Conservation (phyloP, 805 yeast species). For the Ogataea corticis region DNA sequence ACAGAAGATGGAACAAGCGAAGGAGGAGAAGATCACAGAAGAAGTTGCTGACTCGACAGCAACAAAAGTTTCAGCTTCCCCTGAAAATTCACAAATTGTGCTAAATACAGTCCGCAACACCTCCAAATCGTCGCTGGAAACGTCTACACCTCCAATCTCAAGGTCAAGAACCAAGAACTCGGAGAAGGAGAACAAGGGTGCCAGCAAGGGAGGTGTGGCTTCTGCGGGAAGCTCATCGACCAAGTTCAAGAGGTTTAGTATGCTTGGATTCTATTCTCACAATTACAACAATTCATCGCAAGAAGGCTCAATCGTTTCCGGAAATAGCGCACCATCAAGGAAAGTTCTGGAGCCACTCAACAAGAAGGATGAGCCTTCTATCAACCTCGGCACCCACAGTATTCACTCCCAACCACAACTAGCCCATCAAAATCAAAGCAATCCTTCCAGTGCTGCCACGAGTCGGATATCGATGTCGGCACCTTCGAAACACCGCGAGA, state of each 20-base stretch:
- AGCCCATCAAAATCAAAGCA: conserved; percentile 6
- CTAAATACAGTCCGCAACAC: neutral
- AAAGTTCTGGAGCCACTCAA: conserved; percentile 19
- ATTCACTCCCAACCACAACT: neutral
- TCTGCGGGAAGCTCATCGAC: conserved; percentile 16
- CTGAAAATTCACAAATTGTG: neutral
- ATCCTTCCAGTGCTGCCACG: conserved; percentile 35
- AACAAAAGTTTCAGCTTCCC: neutral
- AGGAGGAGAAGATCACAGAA: neutral
- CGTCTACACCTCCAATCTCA: neutral
- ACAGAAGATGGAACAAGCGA: neutral
- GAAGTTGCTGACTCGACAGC: neutral
- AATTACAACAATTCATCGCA: conserved; percentile 14
- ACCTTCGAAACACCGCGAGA: conserved; percentile 9
- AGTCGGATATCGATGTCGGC: conserved; percentile 30
- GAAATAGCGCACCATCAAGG: conserved; percentile 14
- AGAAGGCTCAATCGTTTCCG: conserved; percentile 5
- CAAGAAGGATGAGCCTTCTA: conserved; percentile 11
- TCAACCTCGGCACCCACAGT: neutral
- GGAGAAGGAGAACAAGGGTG: conserved; percentile 27
- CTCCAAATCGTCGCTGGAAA: conserved; percentile 1
- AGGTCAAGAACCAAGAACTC: conserved; percentile 13
- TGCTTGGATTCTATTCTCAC: conserved; percentile 32
- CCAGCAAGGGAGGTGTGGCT: conserved; percentile 20
- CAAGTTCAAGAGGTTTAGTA: conserved; percentile 35